Base-by-base conservation (phyloP, 2,329 filamentous ascomycete species). In the Phialemoniopsis sp. region DNA sequence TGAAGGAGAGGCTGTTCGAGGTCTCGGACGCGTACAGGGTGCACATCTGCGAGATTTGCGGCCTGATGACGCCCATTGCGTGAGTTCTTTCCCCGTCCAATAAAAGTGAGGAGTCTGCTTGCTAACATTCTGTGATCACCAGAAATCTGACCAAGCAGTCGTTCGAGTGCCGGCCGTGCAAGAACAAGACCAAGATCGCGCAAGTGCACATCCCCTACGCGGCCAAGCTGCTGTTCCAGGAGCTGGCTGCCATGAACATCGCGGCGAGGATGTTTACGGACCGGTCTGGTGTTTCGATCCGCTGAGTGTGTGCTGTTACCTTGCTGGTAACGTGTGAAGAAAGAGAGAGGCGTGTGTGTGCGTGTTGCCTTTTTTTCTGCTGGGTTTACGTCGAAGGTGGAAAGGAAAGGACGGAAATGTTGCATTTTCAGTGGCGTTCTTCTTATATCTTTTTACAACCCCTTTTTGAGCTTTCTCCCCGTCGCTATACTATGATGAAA, bases 121-220 rank as follows among this genome's bases (percentile, higher is more conserved):
- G 42, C 63, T 71, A 56, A 73, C 59, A 46, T 28, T 36, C 38
- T 3, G 16, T 30, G 14, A 4, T n/a, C 13, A 10, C 10, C 50
- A 94, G 89, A 34, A 93, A 94, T 72, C 78, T 98, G 44, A 91
- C 90, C 55, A 95, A 95, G 66, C 88, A 93, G 57, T 88, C 89
- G 19, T 97, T 97, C 60, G 91, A 97, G 65, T 98, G 93, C 66
- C 81, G 93, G 40, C 89, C 93, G 28, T 98, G 93, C 78, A 93
- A 94, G 73, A 98, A 98, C 76, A 97, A 97, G 78, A 96, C 91
- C 47, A 89, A 88, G 70, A 97, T 98, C 62, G 93, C 91, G 5
- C 93, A 98, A 65, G 86, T 98, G 41, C 89, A 97, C 62, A 95
- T 98, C 49, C 93, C 93, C 1, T 98, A 98, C 60, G 93, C 93